Percentiles rank a stretch among this genome's conserved stretches.
phyloP scores from a whole-genome alignment of 108 stramenopile species.

The Nannochloropsis granulata region DNA sequence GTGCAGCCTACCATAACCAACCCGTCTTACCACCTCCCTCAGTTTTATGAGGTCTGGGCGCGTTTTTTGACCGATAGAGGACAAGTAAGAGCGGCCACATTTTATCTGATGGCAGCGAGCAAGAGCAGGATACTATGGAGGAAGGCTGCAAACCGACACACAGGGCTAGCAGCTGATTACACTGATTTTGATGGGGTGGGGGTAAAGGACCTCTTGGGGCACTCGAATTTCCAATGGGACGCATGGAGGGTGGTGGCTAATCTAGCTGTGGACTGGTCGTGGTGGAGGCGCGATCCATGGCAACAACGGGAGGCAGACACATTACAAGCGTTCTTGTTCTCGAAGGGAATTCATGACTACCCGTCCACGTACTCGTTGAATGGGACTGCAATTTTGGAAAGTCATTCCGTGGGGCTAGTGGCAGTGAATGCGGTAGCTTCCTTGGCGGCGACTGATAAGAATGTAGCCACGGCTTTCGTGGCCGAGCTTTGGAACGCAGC shows the following conservation, averaged over 20 bases:
- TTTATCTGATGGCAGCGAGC: background rate
- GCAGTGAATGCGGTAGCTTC: background rate
- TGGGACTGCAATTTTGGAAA: background rate
- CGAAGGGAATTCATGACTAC: background rate
- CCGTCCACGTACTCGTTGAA: background rate
- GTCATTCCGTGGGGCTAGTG: background rate
- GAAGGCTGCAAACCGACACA: background rate
- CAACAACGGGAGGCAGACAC: background rate
- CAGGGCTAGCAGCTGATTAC: background rate
- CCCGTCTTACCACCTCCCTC: background rate
- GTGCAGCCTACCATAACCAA: background rate
- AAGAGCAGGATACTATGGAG: background rate
- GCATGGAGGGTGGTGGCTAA: background rate
- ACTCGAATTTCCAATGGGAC: background rate
- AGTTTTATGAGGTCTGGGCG: background rate
- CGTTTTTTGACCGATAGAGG: background rate
- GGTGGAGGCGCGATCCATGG: background rate
- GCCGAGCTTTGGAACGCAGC: background rate
- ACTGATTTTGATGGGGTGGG: background rate
- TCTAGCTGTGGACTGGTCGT: background rate
- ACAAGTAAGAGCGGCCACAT: background rate
- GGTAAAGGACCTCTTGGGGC: background rate
- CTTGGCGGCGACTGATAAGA: background rate
- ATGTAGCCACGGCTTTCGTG: background rate
- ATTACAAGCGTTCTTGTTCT: background rate